A percentile compares a stretch with the other conserved stretches of the same genome.
Conservation (phyloP, 177 flowering plant species). For the Tripterygium wilfordii region DNA sequence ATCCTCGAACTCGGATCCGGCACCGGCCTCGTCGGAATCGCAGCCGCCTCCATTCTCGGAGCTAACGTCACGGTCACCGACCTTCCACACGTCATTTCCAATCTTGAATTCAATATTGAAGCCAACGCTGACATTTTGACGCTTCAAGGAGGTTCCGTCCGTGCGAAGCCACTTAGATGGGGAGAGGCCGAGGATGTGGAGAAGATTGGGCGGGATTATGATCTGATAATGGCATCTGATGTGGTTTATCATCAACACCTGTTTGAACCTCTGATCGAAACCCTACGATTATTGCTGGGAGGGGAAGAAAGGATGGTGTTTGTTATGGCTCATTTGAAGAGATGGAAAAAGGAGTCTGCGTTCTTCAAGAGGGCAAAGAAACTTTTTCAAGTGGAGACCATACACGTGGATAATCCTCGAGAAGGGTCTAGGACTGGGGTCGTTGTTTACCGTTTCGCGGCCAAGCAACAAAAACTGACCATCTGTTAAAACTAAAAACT, state of each 20-base stretch:
- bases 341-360: conserved; percentile 91
- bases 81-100: conserved; percentile 73
- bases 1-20: conserved; percentile 94
- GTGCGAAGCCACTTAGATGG: conserved; percentile 62
- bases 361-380: conserved; percentile 91
- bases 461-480: conserved; percentile 7
- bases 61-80: conserved; percentile 76
- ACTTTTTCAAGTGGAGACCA: conserved; percentile 39
- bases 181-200: conserved; percentile 57
- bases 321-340: conserved; percentile 81
- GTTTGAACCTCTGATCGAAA: conserved; percentile 62
- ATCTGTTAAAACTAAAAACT: too few species aligned
- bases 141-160: conserved; percentile 37
- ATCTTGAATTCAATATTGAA: conserved; percentile 57
- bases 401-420: conserved; percentile 45
- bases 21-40: conserved; percentile 85
- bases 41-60: conserved; percentile 64
- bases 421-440: conserved; percentile 69
- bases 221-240: conserved; percentile 70
- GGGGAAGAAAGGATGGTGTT: conserved; percentile 30
- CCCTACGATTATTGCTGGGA: conserved; percentile 42
- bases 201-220: conserved; percentile 42
- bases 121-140: conserved; percentile 37
- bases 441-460: conserved; percentile 51
- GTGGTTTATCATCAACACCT: conserved; percentile 88